Base-by-base conservation (phyloP, 2,329 filamentous ascomycete genomes). In the Hypomyces rosellus region DNA sequence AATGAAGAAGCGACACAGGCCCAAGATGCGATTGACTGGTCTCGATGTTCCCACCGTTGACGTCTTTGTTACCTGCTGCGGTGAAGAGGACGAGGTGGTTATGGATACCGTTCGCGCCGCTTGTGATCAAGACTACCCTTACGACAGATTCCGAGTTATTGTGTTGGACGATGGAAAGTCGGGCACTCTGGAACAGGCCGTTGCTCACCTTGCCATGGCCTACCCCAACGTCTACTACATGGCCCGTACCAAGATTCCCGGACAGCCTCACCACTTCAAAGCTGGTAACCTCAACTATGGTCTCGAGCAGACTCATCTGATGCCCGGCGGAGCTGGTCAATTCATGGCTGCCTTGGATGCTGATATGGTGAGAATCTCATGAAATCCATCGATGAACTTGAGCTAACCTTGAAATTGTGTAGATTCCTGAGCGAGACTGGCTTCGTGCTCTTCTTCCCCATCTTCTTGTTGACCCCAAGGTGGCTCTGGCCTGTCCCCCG, bases 281-380 rank as follows among this genome's bases (percentile, higher is more conserved):
- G 80, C 81, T 1, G 81, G 81, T 46, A 85, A 85, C 60, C 67
- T 85, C 47, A 84, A 83, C 64, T 77, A 80, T 50, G 82, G 78
- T 34, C 64, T 81, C 16, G 74, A 80, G 14, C 69, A 74, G 49
- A 69, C 74, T 4, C 68, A 70, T 14, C 59, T 65, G n/a, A 65
- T 82, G 33, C 75, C 77, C 1, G 78, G 77, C 15, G 79, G 79
- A 20, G 69, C 76, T n/a, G 71, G 72, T 38, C 71, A 78, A 57
- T 84, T 73, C 62, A 77, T 84, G 61, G 81, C 80, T n/a, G 77
- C 78, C 37, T 67, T 86, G 34, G 82, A 86, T 60, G 82, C 81
- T 16, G 82, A 86, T 60, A 85, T 86, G 82, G 70, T 73, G 64
- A 41, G 63, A 55, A 18, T 41, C 39, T 14, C n/a, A n/a, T 3